Evolutionary conservation across 2,329 filamentous ascomycete genomes (phyloP).

Genomic region (Apiospora pterosperma): DNA sequence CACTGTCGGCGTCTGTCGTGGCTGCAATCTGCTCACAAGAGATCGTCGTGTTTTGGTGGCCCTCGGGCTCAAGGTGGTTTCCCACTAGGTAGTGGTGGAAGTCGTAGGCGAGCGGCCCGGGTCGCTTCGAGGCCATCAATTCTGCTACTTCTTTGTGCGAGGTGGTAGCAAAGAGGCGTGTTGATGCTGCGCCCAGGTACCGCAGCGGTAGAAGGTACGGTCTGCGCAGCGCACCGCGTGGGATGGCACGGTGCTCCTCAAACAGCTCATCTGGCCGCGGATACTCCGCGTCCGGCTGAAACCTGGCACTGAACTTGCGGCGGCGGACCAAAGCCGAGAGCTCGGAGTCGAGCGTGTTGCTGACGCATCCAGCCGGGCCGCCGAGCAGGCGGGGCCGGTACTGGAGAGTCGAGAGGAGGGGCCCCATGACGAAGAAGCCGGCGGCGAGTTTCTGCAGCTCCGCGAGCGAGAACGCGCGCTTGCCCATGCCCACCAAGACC

Average conservation of each 20-base stretch:
- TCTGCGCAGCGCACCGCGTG: not conserved
- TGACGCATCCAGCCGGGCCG: not conserved
- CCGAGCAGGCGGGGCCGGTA: not conserved
- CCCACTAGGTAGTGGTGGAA: not conserved
- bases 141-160: not conserved
- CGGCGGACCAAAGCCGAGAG: not conserved
- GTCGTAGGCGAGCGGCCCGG: not conserved
- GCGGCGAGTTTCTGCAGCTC: not conserved
- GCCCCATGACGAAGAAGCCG: not conserved
- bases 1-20: not conserved
- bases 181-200: not conserved
- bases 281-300: not conserved
- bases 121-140: not conserved
- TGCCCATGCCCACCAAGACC: not conserved
- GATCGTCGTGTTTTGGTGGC: not conserved
- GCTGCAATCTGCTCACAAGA: not conserved
- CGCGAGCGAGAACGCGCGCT: not conserved
- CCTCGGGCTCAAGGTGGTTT: not conserved
- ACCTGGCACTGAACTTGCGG: not conserved
- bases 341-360: not conserved
- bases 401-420: not conserved
- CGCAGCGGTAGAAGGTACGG: not conserved
- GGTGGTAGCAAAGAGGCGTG: not conserved
- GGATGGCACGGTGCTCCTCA: not conserved
- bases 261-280: not conserved